phyloP scores from a whole-genome alignment of 2,329 filamentous ascomycete genomes.

The Cordyceps javanica region DNA sequence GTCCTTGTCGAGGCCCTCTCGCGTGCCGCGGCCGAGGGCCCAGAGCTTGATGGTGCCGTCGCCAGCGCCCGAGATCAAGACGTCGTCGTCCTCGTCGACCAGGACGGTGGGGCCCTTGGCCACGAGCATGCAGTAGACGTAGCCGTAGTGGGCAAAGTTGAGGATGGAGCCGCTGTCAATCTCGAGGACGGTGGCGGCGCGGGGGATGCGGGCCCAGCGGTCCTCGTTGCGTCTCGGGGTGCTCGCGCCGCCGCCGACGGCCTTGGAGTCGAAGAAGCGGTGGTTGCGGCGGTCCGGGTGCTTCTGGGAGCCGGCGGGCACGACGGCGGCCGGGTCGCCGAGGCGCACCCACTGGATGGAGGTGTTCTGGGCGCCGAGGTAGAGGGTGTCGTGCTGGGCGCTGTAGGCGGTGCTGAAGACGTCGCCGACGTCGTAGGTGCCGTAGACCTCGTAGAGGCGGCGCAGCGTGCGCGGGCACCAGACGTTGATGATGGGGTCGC shows the following conservation, averaged over 20 bases:
- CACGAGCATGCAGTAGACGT: slow-evolving; percentile 93
- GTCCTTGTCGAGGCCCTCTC: slow-evolving; percentile 22
- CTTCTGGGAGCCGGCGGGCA: slow-evolving; percentile 54
- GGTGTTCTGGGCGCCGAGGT: slow-evolving; percentile 89
- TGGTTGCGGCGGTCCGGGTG: slow-evolving; percentile 75
- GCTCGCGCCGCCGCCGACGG: slow-evolving; percentile 66
- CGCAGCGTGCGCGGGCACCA: slow-evolving; percentile 76
- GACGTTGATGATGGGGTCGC: slow-evolving; percentile 89
- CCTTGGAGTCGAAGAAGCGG: slow-evolving; percentile 87
- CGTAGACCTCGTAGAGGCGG: slow-evolving; percentile 84
- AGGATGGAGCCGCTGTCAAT: slow-evolving; percentile 74
- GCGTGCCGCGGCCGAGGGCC: slow-evolving; percentile 46
- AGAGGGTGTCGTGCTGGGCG: slow-evolving; percentile 69
- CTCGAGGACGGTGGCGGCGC: slow-evolving; percentile 58
- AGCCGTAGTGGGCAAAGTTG: slow-evolving; percentile 91
- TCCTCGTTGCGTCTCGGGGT: slow-evolving; percentile 66
- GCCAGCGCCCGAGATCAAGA: slow-evolving; percentile 84
- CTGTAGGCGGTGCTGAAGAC: slow-evolving; percentile 95
- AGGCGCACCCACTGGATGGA: slow-evolving; percentile 90
- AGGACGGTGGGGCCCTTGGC: slow-evolving; percentile 62
- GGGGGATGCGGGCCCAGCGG: slow-evolving; percentile 48
- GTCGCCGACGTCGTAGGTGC: slow-evolving; percentile 89
- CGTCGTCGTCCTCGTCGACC: slow-evolving; percentile 67
- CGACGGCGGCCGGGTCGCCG: slow-evolving; percentile 54
- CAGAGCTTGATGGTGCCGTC: slow-evolving; percentile 96